phyloP scores from a whole-genome alignment of 805 yeast species.

The Barnettozyma pratensis region DNA sequence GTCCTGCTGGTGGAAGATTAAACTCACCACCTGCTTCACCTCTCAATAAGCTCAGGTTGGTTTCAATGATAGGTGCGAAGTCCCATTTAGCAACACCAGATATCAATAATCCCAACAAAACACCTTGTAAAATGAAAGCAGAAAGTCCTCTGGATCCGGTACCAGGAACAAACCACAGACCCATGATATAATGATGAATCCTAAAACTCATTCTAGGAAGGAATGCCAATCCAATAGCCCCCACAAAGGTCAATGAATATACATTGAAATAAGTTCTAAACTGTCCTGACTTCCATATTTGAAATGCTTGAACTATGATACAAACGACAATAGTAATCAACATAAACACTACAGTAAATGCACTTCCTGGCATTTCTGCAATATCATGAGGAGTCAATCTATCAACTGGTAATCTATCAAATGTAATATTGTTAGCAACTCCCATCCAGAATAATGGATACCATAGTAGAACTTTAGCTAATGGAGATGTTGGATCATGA shows the following conservation, averaged over 20 bases:
- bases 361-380: conserved; percentile 70
- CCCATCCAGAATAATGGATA: conserved; percentile 82
- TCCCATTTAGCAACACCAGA: conserved; percentile 93
- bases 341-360: conserved; percentile 54
- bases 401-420: conserved; percentile 84
- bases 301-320: conserved; percentile 67
- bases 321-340: conserved; percentile 42
- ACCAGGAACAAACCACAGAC: conserved; percentile 75
- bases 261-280: conserved; percentile 53
- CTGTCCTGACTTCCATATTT: conserved; percentile 73
- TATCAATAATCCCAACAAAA: conserved; percentile 69
- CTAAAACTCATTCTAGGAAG: conserved; percentile 70
- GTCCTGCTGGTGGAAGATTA: conserved; percentile 44
- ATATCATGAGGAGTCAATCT: conserved; percentile 70
- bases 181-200: conserved; percentile 78
- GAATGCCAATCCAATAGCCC: conserved; percentile 38
- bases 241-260: conserved; percentile 42
- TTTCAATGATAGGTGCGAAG: conserved; percentile 81
- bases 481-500: conserved; percentile 30
- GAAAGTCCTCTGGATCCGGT: conserved; percentile 68
- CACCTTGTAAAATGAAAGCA: conserved; percentile 76
- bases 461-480: conserved; percentile 45
- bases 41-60: conserved; percentile 57
- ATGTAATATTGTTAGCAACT: conserved; percentile 76
- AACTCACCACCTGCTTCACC: conserved; percentile 59